Evolutionary conservation across 1,284 basidiomycete species (phyloP).

Genomic region (Pyrrhoderma noxium): DNA sequence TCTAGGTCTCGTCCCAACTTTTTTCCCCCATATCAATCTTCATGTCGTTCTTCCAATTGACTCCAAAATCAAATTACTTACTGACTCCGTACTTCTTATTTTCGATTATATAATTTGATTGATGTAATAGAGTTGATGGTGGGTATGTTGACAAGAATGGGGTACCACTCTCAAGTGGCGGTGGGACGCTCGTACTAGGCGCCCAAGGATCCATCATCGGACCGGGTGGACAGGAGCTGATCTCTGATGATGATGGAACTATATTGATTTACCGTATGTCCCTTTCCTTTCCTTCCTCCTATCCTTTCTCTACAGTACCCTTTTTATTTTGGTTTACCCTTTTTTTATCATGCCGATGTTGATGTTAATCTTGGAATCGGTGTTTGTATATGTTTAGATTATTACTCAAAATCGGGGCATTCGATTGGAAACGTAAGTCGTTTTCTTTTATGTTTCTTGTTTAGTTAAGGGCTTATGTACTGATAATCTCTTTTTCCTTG

Average conservation of each 20-base stretch:
- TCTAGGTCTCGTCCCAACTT: no score
- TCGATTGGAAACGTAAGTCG: slow-evolving; percentile 32
- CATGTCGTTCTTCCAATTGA: no score
- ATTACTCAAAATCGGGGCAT: no score
- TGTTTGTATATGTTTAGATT: no score
- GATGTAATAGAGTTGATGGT: background rate
- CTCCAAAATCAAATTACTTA: no score
- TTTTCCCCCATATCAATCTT: no score
- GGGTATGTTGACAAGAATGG: slow-evolving; percentile 23
- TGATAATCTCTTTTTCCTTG: no score
- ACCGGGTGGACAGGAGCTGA: slow-evolving; percentile 36
- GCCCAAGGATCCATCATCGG: slow-evolving; percentile 39
- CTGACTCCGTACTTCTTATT: background rate
- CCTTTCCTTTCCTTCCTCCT: background rate
- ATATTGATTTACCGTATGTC: slow-evolving; percentile 37
- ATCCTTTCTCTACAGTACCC: background rate
- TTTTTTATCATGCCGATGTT: background rate
- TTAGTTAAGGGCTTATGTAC: no score
- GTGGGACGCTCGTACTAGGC: slow-evolving; percentile 45
- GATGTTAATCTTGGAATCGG: no score
- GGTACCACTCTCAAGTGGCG: slow-evolving; percentile 38
- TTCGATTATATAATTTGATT: background rate
- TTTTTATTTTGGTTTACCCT: no score
- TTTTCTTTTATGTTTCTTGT: no score
- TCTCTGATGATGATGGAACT: slow-evolving; percentile 31